Conservation (phyloP, 169 alveolate species). For the Plasmodium cynomolgi region DNA sequence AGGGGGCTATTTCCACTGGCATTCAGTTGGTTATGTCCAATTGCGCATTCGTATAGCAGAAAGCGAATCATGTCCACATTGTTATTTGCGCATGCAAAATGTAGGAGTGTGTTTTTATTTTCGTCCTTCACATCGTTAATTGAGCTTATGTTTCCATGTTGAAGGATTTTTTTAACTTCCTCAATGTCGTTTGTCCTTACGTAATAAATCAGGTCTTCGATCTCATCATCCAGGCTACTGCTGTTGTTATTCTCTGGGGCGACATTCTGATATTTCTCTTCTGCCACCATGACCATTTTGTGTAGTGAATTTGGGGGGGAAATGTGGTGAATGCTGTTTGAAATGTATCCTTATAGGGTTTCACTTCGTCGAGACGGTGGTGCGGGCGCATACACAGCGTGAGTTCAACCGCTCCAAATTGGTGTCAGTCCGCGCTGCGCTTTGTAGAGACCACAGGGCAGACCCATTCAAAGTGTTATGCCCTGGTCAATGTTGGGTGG, state of each 20-base stretch:
- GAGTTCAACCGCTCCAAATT: not conserved
- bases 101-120: slow-evolving; percentile 79
- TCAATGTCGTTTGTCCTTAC: slow-evolving; percentile 54
- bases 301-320: not conserved
- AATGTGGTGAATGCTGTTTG: not conserved
- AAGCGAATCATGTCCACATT: slow-evolving; percentile 77
- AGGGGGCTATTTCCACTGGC: slow-evolving; percentile 83
- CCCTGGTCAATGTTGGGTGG: not conserved
- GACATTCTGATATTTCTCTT: not conserved
- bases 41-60: slow-evolving; percentile 77
- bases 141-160: slow-evolving; percentile 46
- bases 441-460: not conserved
- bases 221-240: not conserved
- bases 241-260: not conserved
- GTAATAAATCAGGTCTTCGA: slow-evolving; percentile 58
- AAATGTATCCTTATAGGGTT: not conserved
- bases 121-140: slow-evolving; percentile 67
- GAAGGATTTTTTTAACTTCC: slow-evolving; percentile 35
- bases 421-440: not conserved
- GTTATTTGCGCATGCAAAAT: slow-evolving; percentile 83
- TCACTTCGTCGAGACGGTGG: not conserved
- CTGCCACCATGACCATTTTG: not conserved
- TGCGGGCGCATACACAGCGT: not conserved
- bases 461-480: not conserved
- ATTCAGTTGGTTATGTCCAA: slow-evolving; percentile 77